Percentiles rank a stretch among this genome's conserved stretches.
Evolutionary conservation across 495 filamentous ascomycete genomes (phyloP).

Genomic region (Talaromyces liani): DNA sequence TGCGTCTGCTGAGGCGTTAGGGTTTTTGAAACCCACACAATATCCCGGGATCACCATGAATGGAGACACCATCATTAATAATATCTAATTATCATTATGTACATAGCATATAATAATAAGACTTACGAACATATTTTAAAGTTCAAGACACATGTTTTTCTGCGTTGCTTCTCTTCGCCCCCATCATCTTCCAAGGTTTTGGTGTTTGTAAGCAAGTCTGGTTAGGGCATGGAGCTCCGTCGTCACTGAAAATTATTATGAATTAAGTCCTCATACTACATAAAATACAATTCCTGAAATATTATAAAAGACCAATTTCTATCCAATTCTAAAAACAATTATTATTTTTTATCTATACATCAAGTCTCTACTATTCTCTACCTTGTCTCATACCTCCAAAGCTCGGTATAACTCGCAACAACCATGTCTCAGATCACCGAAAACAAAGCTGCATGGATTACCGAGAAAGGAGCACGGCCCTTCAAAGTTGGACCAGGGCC

Average conservation of each 20-base stretch:
- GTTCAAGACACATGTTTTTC: not conserved
- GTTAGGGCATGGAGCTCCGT: not conserved
- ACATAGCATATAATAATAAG: not conserved
- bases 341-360: not conserved
- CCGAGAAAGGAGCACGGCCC: slow-evolving; percentile 2
- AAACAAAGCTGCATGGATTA: slow-evolving; percentile 15
- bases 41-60: not conserved
- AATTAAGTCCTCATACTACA: not conserved
- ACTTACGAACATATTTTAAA: not conserved
- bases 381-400: not conserved
- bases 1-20: not conserved
- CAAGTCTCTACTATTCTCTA: not conserved
- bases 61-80: not conserved
- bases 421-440: not conserved
- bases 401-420: not conserved
- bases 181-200: too few species aligned
- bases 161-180: not conserved
- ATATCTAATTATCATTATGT: not conserved
- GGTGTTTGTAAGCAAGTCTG: not conserved
- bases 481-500: slow-evolving; percentile 12
- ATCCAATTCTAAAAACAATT: not conserved
- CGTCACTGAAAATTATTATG: not conserved
- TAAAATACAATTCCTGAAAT: not conserved
- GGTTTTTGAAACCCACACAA: not conserved
- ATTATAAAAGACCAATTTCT: not conserved